These are phyloP conservation scores for Musa balbisiana DNA, from an alignment of 202 grass and related monocot species.

Conservation along the genomic window DNA sequence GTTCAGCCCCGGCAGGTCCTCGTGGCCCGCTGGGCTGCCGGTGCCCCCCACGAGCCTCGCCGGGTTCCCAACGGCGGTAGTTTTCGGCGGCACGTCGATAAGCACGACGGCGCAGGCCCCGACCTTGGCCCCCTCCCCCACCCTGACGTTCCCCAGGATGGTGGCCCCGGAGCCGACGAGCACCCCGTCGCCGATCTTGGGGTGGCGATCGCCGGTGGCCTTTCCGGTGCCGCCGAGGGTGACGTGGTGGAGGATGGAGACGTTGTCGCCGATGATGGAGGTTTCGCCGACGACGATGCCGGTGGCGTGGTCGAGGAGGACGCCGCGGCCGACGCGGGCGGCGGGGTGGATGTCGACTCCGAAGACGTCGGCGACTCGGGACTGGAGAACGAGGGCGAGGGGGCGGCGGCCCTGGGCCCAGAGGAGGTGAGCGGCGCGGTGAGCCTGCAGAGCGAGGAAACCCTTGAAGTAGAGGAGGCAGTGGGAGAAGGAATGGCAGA, in stretches of 20 bases:
- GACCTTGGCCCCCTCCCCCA: background rate
- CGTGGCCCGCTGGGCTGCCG: background rate
- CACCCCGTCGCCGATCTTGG: slow-evolving; percentile 6
- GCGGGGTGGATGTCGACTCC: background rate
- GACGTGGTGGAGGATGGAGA: slow-evolving; percentile 9
- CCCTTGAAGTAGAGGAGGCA: slow-evolving; percentile 1
- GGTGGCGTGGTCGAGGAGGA: slow-evolving; percentile 16
- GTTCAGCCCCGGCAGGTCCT: background rate
- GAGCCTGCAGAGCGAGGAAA: background rate
- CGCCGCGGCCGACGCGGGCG: slow-evolving; percentile 5
- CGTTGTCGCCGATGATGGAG: slow-evolving; percentile 5
- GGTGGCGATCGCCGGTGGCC: background rate
- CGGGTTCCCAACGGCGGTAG: too few relatives aligned
- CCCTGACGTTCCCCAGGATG: background rate
- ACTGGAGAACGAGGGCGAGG: slow-evolving; percentile 2
- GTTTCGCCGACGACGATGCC: slow-evolving; percentile 5
- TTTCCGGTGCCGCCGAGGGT: slow-evolving; percentile 6
- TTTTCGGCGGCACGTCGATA: too few relatives aligned
- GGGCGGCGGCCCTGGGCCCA: background rate
- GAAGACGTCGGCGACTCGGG: slow-evolving; percentile 8
- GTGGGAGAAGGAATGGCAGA: background rate
- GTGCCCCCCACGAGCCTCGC: background rate
- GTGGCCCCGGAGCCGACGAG: slow-evolving; percentile 2
- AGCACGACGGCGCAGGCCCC: too few relatives aligned
- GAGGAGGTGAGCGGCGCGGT: slow-evolving; percentile 2